Evolutionary conservation across 768 basidiomycete species (phyloP).

Genomic region (Paxillus rubicundulus): DNA sequence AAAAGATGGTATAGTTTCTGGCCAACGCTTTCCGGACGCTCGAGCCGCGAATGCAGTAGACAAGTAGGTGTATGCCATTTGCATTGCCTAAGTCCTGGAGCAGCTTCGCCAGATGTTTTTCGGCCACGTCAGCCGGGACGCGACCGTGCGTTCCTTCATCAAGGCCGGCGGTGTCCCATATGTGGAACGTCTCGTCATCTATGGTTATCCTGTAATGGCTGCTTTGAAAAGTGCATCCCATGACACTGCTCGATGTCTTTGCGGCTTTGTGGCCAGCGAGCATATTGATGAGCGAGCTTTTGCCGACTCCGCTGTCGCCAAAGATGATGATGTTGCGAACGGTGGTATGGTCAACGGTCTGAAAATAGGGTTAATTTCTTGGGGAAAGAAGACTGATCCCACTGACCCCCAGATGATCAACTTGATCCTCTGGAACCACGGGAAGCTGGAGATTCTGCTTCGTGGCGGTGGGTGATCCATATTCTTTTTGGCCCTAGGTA

Average conservation of each 20-base stretch:
- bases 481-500: not conserved
- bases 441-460: not conserved
- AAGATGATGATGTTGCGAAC: constrained; percentile 40
- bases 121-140: constrained; percentile 23
- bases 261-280: constrained; percentile 31
- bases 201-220: constrained; percentile 22
- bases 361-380: not conserved
- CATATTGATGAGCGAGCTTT: constrained; percentile 46
- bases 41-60: constrained; percentile 34
- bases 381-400: not conserved
- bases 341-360: not conserved
- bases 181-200: constrained; percentile 9
- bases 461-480: not conserved
- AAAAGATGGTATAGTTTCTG: constrained; percentile 32
- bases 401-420: constrained; percentile 9
- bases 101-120: constrained; percentile 26
- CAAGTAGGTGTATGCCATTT: constrained; percentile 30
- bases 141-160: constrained; percentile 27
- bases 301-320: constrained; percentile 42
- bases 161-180: constrained; percentile 37
- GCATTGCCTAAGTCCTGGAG: constrained; percentile 28
- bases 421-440: not conserved
- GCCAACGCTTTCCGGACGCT: constrained; percentile 23
- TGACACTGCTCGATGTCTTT: constrained; percentile 27
- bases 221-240: constrained; percentile 38